phyloP scores from a whole-genome alignment of 2,329 filamentous ascomycete genomes.

The Epicoccum nigrum region DNA sequence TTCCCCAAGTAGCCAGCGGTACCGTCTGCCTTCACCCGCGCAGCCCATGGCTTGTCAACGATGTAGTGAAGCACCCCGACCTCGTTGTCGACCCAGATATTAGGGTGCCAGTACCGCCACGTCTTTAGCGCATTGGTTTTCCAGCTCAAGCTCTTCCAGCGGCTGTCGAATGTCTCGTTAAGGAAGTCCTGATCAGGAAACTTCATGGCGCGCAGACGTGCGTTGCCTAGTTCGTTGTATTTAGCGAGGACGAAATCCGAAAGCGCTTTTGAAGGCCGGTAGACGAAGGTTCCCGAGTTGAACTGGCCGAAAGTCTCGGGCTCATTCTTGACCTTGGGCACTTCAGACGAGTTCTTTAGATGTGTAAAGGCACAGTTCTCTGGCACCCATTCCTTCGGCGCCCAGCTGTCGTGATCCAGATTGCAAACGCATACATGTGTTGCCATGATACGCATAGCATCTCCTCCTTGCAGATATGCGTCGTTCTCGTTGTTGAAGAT shows the following conservation, averaged over 20 bases:
- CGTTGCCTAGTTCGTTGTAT: slow-evolving; percentile 47
- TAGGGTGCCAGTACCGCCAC: slow-evolving; percentile 59
- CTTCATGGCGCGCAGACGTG: slow-evolving; percentile 51
- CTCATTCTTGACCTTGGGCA: slow-evolving; percentile 42
- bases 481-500: slow-evolving; percentile 54
- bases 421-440: slow-evolving; percentile 62
- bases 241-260: slow-evolving; percentile 50
- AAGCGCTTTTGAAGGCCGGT: slow-evolving; percentile 50
- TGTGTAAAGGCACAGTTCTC: slow-evolving; percentile 58
- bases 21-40: slow-evolving; percentile 50
- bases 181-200: slow-evolving; percentile 63
- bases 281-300: slow-evolving; percentile 61
- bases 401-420: slow-evolving; percentile 58
- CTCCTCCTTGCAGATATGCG: slow-evolving; percentile 22
- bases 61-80: slow-evolving; percentile 60
- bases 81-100: slow-evolving; percentile 58
- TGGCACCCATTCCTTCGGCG: slow-evolving; percentile 55
- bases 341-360: slow-evolving; percentile 39
- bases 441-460: slow-evolving; percentile 51
- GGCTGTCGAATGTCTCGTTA: slow-evolving; percentile 54
- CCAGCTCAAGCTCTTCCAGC: slow-evolving; percentile 56
- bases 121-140: slow-evolving; percentile 62
- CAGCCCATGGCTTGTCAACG: slow-evolving; percentile 62
- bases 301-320: slow-evolving; percentile 53
- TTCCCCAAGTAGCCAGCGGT: slow-evolving; percentile 56